Base-by-base conservation (phyloP, 345 rosid species). In the Linum trigynum region DNA sequence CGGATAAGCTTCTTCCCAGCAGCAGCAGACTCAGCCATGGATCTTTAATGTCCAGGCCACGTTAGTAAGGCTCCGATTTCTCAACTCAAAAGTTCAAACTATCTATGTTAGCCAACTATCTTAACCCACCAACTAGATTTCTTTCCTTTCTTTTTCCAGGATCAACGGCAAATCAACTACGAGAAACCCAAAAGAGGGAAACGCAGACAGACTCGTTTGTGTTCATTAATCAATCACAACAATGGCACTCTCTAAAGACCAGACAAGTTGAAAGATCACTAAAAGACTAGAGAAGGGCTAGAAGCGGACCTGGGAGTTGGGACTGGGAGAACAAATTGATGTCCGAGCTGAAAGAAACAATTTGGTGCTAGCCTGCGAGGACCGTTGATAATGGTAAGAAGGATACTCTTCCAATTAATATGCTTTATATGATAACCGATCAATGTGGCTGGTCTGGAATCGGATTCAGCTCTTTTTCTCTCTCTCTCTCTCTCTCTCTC, bases 11-110 rank as follows among this genome's bases (percentile, higher is more conserved):
- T 86, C 81, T 83, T 91, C 16, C 75, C 80, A 5, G 43, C 74
- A 75, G 78, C 68, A 5, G 48, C 74, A 67, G 86, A 77, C 69
- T 79, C 73, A 0, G 90, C 73, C 98, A 91, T 87, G 64, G 55
- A 69, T 48, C 65, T 10, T 48, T 48, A 9, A 1, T 9, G 0
- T 15, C 53, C 53, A 48, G 53, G 1, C 14, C 15, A 48, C 1
- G 53, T 48, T 48, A 48, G 53, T 23, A 23, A 23, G 15, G 53
- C 9, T 48, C 8, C 53, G 14, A 48, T 48, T 48, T 48, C 53
- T 9, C 14, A 5, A 48, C 32, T 23, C 32, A 23, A 23, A 23
- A 23, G 32, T 23, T 23, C 32, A 23, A 23, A 23, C 32, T 23
- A 23, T 23, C 32, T 23, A 23, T 23, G 32, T 23, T 23, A 23